Base-by-base conservation (phyloP, 441 rosid species). In the Rhodomyrtus psidioides region DNA sequence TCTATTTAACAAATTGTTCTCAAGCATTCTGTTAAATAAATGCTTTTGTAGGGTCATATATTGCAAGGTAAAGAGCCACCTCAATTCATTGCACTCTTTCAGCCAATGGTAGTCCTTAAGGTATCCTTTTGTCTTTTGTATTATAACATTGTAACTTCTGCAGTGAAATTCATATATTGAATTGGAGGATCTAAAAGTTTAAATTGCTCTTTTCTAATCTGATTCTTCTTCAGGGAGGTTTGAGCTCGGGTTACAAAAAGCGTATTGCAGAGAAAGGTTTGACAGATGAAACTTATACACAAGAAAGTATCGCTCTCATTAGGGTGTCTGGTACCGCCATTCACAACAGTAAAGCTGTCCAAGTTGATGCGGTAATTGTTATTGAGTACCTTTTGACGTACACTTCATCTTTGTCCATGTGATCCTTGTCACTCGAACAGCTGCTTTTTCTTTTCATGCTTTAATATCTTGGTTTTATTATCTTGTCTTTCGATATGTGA, bases 51-150 rank as follows among this genome's bases (percentile, higher is more conserved):
- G 99, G 98, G 98, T 85, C 93, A 93, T 74, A 90, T 98, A 84
- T 95, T 92, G 84, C 97, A 98, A 93, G 99, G 95, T 74, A 98
- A 95, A 90, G 99, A 98, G 91, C 98, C 99, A 55, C 97, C 98
- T 44, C 99, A 98, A 56, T 96, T 98, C 84, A 84, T 96, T 84
- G 97, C 99, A 54, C 96, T 98, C 84, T 96, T 96, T 88, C 99
- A 96, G 85, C 98, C 99, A 84, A 94, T 98, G 98, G 92, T 95
- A 81, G 91, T 95, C 88, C 96, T 98, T 84, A 96, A 96, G 99
- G 99, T 98, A 94, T 70, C 85, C 81, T 70, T 84, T 53, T 87
- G 82, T 85, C 74, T 83, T 54, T 65, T 82, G 53, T 58, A 26
- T 24, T 58, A 82, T 24, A 83, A 90, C 83, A 88, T 82, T 83